These are phyloP conservation scores for Cercospora zeae-maydis DNA, from an alignment of 2,329 filamentous ascomycete species.

Conservation along the genomic window DNA sequence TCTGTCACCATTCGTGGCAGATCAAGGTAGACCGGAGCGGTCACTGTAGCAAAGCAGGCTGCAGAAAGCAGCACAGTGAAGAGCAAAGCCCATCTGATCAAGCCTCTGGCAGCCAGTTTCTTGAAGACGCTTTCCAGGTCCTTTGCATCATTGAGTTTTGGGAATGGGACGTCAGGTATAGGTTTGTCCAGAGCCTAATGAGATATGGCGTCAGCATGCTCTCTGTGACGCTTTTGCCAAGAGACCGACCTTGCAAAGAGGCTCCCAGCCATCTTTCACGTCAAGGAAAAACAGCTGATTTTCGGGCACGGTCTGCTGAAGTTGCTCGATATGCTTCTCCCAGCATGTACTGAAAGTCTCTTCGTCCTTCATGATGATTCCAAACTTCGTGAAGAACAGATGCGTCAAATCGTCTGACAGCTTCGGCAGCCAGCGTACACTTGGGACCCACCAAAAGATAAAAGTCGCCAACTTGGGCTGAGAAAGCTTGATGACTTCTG, in stretches of 20 bases:
- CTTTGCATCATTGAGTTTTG: constrained; percentile 17
- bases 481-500: constrained; percentile 5
- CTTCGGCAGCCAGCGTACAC: constrained; percentile 10
- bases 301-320: constrained; percentile 6
- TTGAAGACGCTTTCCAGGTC: constrained; percentile 13
- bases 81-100: constrained; percentile 11
- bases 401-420: constrained; percentile 1
- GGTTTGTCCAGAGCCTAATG: constrained; percentile 18
- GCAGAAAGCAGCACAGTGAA: neutral
- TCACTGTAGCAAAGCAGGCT: neutral
- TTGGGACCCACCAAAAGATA: constrained; percentile 19
- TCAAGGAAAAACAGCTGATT: constrained; percentile 24
- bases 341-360: neutral
- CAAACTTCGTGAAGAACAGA: constrained; percentile 11
- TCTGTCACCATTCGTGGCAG: neutral
- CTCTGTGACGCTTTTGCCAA: neutral
- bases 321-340: constrained; percentile 11
- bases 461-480: constrained; percentile 7
- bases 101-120: constrained; percentile 4
- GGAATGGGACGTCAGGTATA: constrained; percentile 26
- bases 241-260: constrained; percentile 27
- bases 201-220: neutral
- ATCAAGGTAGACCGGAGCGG: neutral
- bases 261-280: constrained; percentile 30
- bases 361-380: neutral